phyloP scores from a whole-genome alignment of 805 yeast genomes.

The Wickerhamomyces canadensis region DNA sequence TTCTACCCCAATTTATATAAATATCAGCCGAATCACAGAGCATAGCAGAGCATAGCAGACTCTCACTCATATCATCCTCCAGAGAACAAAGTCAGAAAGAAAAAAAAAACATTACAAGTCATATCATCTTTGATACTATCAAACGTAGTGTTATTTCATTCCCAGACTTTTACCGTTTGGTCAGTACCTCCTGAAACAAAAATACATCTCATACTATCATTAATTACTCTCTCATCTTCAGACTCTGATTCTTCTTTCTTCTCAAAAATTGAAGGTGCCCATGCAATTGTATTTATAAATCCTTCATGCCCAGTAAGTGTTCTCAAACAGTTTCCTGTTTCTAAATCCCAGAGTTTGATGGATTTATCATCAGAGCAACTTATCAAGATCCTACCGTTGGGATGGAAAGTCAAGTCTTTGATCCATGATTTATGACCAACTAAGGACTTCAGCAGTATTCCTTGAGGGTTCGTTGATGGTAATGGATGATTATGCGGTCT shows the following conservation, averaged over 20 bases:
- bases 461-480: conserved; percentile 57
- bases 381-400: conserved; percentile 63
- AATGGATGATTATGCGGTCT: conserved; percentile 49
- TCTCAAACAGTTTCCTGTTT: conserved; percentile 40
- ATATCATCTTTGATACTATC: too few relatives aligned
- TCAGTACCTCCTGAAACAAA: conserved; percentile 95
- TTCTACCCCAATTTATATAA: neutral
- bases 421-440: conserved; percentile 88
- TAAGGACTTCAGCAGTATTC: conserved; percentile 49
- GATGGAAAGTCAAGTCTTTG: conserved; percentile 61
- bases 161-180: conserved; percentile 88
- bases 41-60: too few relatives aligned
- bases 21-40: too few relatives aligned
- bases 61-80: too few relatives aligned
- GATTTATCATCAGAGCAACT: conserved; percentile 78
- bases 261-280: conserved; percentile 41
- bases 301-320: conserved; percentile 65
- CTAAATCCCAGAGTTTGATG: conserved; percentile 73
- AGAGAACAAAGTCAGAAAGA: too few relatives aligned
- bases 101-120: too few relatives aligned
- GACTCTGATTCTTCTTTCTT: conserved; percentile 22
- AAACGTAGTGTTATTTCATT: too few relatives aligned
- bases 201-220: conserved; percentile 52
- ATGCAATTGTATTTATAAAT: conserved; percentile 58
- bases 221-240: conserved; percentile 27